A percentile compares a stretch with the other conserved stretches of the same genome.
phyloP scores from a whole-genome alignment of 2,329 filamentous ascomycete genomes.

The Ophiostoma perfectum region DNA sequence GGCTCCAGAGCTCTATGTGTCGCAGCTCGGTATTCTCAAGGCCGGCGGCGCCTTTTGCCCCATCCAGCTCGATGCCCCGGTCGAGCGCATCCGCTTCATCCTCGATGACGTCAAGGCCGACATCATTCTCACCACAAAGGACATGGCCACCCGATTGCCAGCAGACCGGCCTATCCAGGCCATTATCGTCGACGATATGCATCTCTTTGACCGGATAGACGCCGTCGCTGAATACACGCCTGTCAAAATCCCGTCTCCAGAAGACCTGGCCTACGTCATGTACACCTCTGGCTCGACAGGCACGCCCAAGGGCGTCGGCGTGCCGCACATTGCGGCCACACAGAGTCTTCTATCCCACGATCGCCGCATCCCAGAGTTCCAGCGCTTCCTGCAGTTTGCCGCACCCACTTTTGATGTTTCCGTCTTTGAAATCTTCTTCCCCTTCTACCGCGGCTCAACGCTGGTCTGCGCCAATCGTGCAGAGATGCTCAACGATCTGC shows the following conservation, averaged over 20 bases:
- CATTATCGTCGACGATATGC: slow-evolving; percentile 35
- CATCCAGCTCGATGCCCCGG: slow-evolving; percentile 69
- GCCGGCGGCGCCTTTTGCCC: slow-evolving; percentile 83
- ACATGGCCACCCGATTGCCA: slow-evolving; percentile 41
- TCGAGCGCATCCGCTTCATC: slow-evolving; percentile 74
- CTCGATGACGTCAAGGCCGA: slow-evolving; percentile 67
- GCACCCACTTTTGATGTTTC: slow-evolving; percentile 92
- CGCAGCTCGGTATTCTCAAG: slow-evolving; percentile 71
- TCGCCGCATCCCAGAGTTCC: slow-evolving; percentile 67
- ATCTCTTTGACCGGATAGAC: slow-evolving; percentile 9
- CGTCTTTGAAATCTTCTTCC: slow-evolving; percentile 92
- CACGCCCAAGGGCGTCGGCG: slow-evolving; percentile 76
- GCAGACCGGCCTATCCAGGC: slow-evolving; percentile 32
- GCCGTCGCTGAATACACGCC: not conserved
- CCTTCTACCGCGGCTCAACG: slow-evolving; percentile 66
- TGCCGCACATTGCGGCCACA: slow-evolving; percentile 73
- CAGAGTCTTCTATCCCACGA: slow-evolving; percentile 81
- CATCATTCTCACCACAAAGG: slow-evolving; percentile 59
- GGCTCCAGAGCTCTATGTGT: slow-evolving; percentile 69
- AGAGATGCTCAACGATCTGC: slow-evolving; percentile 69
- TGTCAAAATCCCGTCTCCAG: slow-evolving; percentile 23
- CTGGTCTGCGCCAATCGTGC: slow-evolving; percentile 65
- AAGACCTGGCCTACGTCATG: slow-evolving; percentile 75
- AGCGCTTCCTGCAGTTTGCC: slow-evolving; percentile 83
- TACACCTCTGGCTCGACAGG: slow-evolving; percentile 91